Conservation (phyloP, 108 stramenopile genomes). For the Bacterosira constricta region DNA sequence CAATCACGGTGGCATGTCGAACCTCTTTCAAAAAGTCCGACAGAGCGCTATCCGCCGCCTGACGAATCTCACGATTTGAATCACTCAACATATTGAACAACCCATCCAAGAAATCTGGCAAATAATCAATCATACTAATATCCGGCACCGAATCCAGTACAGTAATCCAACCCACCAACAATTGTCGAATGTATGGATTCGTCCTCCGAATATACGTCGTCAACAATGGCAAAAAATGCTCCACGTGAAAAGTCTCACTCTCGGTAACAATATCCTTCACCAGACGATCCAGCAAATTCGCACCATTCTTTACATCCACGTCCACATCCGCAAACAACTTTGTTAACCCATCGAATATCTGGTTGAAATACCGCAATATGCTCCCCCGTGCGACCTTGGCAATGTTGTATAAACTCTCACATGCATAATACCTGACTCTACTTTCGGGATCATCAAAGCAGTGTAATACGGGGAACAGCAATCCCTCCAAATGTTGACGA, state of each 20-base stretch:
- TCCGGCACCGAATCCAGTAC: constrained; percentile 96
- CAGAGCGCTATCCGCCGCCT: constrained; percentile 88
- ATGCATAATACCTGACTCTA: constrained; percentile 98
- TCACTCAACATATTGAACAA: constrained; percentile 98
- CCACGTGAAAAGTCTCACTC: constrained; percentile 89
- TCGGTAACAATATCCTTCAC: constrained; percentile 98
- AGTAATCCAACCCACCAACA: constrained; percentile 97
- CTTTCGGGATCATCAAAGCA: constrained; percentile 98
- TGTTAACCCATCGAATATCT: constrained; percentile 95
- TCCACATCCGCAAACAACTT: constrained; percentile 97
- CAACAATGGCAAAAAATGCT: constrained; percentile 94
- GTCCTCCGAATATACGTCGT: constrained; percentile 95
- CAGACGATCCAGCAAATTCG: constrained; percentile 92
- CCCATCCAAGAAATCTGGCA: constrained; percentile 97
- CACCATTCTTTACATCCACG: constrained; percentile 98
- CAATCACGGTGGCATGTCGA: constrained; percentile 81
- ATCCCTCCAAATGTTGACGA: constrained; percentile 70
- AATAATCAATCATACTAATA: constrained; percentile 94
- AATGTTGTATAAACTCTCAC: constrained; percentile 97
- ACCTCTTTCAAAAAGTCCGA: constrained; percentile 91
- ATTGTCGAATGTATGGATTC: constrained; percentile 96
- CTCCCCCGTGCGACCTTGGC: constrained; percentile 93
- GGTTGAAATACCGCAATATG: constrained; percentile 90
- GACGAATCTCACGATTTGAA: constrained; percentile 93
- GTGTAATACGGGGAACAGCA: constrained; percentile 96